Evolutionary conservation across 73 alveolate species (phyloP), one percentile per base, ranked within the genome.

Genomic region (Blepharisma stoltei): DNA sequence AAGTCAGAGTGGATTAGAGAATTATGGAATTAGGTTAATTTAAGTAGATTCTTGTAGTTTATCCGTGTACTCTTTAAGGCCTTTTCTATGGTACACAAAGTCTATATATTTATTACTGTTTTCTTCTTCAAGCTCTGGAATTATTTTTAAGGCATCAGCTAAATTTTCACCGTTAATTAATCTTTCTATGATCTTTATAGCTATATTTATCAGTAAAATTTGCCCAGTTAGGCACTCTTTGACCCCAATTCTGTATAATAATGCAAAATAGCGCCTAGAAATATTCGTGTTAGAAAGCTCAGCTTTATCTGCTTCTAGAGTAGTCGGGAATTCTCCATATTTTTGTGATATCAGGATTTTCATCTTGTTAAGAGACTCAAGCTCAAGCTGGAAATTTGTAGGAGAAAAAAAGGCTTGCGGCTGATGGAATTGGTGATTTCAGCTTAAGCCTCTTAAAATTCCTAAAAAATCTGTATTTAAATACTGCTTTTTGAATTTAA

Each of bases 1-100:
- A 78, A 78, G 37, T 78, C 90, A 14, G 92, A 78, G 23, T 87
- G 94, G 94, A 87, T 87, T 11, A 76, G 79, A 70, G 78, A 85
- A 55, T 53, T 77, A 32, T 87, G 94, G 94, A 66, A 79, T 80
- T 81, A 69, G 50, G 41, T 32, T 32, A 32, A 32, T 32, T 32
- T 32, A 32, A 32, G 41, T 32, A 32, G 41, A 32, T 32, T 32
- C 41, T 32, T 32, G 41, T 32, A 32, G 41, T 32, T 32, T 32
- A 32, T 32, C 41, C 0, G 41, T 32, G 41, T 32, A 32, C 41
- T 32, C 41, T 32, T 32, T 32, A 32, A 32, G 41, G 41, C 41
- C 41, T 32, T 32, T 32, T 32, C 41, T 32, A 32, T 32, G 41
- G 3, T 32, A 32, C 41, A 3, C 41, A 32, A 32, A 32, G 3